These are phyloP conservation scores for Tulasnella sp. DNA, from an alignment of 768 basidiomycete genomes.

Conservation along the genomic window DNA sequence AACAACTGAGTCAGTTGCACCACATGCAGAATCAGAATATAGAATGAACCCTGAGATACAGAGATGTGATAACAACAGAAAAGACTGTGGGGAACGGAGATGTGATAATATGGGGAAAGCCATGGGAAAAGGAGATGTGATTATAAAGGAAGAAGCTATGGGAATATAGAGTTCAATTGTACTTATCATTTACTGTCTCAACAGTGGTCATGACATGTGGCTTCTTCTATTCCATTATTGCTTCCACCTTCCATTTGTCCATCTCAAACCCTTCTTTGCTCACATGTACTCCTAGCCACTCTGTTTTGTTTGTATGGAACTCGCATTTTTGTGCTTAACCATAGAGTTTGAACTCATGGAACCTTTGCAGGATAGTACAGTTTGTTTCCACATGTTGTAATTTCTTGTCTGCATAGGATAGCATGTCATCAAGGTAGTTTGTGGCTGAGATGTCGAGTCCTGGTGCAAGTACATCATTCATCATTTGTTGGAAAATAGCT, in stretches of 20 bases:
- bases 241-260: slow-evolving; percentile 21
- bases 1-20: no score
- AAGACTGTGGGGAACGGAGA: no score
- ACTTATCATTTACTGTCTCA: no score
- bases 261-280: slow-evolving; percentile 17
- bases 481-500: slow-evolving; percentile 20
- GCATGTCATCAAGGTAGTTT: slow-evolving; percentile 22
- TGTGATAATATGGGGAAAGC: no score
- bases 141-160: no score
- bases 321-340: slow-evolving; percentile 21
- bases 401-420: slow-evolving; percentile 13
- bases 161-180: no score
- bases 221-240: slow-evolving; percentile 21
- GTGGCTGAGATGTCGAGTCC: slow-evolving; percentile 16
- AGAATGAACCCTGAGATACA: no score
- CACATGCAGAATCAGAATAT: no score
- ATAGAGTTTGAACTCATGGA: slow-evolving; percentile 16
- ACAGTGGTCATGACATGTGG: no score
- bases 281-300: slow-evolving; percentile 20
- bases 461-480: slow-evolving; percentile 19
- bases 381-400: slow-evolving; percentile 18
- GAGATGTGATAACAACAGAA: no score
- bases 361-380: slow-evolving; percentile 16
- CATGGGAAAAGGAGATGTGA: no score
- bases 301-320: slow-evolving; percentile 3